These are phyloP conservation scores for Centaurea solstitialis DNA, from an alignment of 129 eudicot genomes.

Conservation along the genomic window DNA sequence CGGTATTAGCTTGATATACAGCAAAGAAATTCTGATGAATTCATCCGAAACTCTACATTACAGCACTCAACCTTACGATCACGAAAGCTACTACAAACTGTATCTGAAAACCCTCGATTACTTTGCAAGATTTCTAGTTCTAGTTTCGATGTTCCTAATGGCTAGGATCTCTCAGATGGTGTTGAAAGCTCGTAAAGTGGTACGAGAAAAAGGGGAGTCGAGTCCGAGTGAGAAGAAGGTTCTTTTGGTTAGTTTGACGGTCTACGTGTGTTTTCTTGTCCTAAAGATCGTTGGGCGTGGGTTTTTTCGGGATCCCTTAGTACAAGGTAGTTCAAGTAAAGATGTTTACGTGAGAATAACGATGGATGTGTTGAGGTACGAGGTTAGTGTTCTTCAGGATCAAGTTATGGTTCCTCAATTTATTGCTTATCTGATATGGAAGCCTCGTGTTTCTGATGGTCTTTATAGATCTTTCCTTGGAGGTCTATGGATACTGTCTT, in stretches of 20 bases:
- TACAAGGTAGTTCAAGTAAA: no score
- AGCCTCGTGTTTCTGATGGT: background rate
- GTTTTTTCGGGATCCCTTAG: no score
- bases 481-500: background rate
- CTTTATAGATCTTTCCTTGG: conserved; percentile 3
- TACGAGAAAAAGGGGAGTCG: conserved; percentile 8
- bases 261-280: background rate
- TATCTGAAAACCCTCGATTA: conserved; percentile 17
- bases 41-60: conserved; percentile 25
- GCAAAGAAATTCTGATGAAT: conserved; percentile 6
- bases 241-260: conserved; percentile 6
- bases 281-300: background rate
- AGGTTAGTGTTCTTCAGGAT: conserved; percentile 21
- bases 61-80: conserved; percentile 20
- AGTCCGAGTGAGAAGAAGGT: conserved; percentile 32
- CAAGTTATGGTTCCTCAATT: conserved; percentile 14
- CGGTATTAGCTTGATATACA: conserved; percentile 9
- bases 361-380: background rate
- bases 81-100: conserved; percentile 19
- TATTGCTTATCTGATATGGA: conserved; percentile 25
- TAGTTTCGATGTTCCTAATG: conserved; percentile 30
- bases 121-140: conserved; percentile 24
- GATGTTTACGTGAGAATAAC: no score
- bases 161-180: conserved; percentile 23
- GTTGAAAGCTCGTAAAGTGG: conserved; percentile 23